Conservation (phyloP, 2,329 filamentous ascomycete genomes). For the Colletotrichum nymphaeae region DNA sequence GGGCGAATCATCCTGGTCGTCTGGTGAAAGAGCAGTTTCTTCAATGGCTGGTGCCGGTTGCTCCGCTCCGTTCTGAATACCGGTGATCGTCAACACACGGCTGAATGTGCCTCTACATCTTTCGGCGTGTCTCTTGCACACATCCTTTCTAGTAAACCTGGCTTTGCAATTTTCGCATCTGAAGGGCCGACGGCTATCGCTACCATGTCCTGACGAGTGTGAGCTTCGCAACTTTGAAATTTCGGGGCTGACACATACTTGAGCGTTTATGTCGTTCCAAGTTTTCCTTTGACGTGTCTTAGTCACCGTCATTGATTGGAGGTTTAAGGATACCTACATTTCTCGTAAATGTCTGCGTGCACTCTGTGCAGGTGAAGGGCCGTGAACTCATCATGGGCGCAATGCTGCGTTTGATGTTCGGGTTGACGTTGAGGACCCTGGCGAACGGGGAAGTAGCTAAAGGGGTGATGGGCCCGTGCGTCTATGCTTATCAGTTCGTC, state of each 20-base stretch:
- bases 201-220: conserved; percentile 36
- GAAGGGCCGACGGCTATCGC: conserved; percentile 36
- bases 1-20: not conserved
- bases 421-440: not conserved
- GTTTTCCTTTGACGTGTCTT: conserved; percentile 33
- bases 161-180: conserved; percentile 37
- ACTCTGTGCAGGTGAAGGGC: conserved; percentile 34
- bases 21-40: conserved; percentile 7
- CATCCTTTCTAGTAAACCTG: conserved; percentile 37
- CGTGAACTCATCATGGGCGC: conserved; percentile 30
- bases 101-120: conserved; percentile 29
- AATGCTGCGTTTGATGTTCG: not conserved
- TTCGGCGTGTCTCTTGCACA: conserved; percentile 37
- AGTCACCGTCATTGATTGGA: not conserved
- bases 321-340: conserved; percentile 18
- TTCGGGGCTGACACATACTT: conserved; percentile 22
- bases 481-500: not conserved
- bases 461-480: not conserved
- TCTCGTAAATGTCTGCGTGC: conserved; percentile 37
- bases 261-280: conserved; percentile 39
- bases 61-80: not conserved
- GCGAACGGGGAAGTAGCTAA: not conserved
- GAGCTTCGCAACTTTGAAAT: not conserved
- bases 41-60: not conserved
- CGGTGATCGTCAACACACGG: not conserved